phyloP scores from a whole-genome alignment of 495 filamentous ascomycete genomes.

The Neurospora sp. region DNA sequence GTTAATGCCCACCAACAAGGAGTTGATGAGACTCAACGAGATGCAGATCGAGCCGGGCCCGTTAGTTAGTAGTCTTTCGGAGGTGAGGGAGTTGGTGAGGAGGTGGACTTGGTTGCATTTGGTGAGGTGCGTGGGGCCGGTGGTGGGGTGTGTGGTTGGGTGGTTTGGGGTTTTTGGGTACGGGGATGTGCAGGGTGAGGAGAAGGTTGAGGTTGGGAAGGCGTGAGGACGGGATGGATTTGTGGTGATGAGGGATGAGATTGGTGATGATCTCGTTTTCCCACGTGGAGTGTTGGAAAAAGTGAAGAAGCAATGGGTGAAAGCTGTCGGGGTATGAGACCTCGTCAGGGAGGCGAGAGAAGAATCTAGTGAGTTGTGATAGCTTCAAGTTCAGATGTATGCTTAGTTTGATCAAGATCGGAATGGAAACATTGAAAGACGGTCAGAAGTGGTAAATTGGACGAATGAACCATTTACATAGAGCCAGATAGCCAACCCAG shows the following conservation, averaged over 20 bases:
- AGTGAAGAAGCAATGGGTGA: neutral
- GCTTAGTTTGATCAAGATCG: neutral
- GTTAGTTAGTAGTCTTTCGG: neutral
- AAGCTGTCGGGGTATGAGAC: too few species aligned
- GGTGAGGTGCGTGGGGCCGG: neutral
- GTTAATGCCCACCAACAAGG: slow-evolving; percentile 19
- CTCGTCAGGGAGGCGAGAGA: neutral
- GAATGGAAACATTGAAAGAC: neutral
- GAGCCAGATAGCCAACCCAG: neutral
- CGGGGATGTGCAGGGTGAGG: neutral
- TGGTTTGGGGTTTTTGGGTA: neutral
- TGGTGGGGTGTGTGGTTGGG: neutral
- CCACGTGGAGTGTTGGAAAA: neutral
- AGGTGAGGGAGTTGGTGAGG: neutral
- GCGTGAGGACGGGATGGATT: neutral
- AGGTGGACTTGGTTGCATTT: neutral
- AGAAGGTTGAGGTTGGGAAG: neutral
- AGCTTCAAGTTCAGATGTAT: neutral
- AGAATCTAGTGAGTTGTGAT: neutral
- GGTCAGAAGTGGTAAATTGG: neutral
- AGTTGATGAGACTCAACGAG: slow-evolving; percentile 15
- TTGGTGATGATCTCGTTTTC: neutral
- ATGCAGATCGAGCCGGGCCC: neutral
- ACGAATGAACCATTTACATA: neutral
- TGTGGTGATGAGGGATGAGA: neutral